Conservation (phyloP, 768 basidiomycete genomes). For the Porphyrellus cyaneotinctus region DNA sequence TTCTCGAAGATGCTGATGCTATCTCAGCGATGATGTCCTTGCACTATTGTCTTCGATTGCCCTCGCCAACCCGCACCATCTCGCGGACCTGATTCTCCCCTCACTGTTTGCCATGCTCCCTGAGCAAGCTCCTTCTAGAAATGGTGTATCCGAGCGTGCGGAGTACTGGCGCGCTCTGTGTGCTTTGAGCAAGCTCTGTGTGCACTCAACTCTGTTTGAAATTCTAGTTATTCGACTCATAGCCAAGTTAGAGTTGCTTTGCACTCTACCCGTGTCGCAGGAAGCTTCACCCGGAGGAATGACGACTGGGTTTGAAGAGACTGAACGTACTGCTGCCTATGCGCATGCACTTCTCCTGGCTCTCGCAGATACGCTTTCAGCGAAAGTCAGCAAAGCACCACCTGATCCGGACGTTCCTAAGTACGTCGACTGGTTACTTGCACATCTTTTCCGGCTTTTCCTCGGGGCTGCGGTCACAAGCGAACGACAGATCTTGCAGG, state of each 20-base stretch:
- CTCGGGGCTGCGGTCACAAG: constrained; percentile 37
- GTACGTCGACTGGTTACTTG: constrained; percentile 74
- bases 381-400: constrained; percentile 41
- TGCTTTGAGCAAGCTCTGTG: constrained; percentile 68
- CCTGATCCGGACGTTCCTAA: constrained; percentile 73
- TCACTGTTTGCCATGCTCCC: constrained; percentile 75
- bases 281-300: neutral
- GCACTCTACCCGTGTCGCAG: constrained; percentile 31
- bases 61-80: constrained; percentile 51
- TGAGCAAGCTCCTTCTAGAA: constrained; percentile 52
- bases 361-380: constrained; percentile 55
- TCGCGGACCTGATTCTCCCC: constrained; percentile 76
- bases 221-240: constrained; percentile 72
- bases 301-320: constrained; percentile 29
- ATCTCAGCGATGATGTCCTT: constrained; percentile 52
- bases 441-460: constrained; percentile 64
- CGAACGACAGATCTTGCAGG: constrained; percentile 28
- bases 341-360: constrained; percentile 77
- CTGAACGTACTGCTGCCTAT: constrained; percentile 74
- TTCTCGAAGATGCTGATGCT: neutral
- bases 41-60: constrained; percentile 64
- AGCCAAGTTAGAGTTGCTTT: constrained; percentile 72
- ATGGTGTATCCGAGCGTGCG: constrained; percentile 52
- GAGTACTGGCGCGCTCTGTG: constrained; percentile 65
- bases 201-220: constrained; percentile 77